These are phyloP conservation scores for Trapa bicornis DNA, from an alignment of 345 rosid species.

Conservation along the genomic window DNA sequence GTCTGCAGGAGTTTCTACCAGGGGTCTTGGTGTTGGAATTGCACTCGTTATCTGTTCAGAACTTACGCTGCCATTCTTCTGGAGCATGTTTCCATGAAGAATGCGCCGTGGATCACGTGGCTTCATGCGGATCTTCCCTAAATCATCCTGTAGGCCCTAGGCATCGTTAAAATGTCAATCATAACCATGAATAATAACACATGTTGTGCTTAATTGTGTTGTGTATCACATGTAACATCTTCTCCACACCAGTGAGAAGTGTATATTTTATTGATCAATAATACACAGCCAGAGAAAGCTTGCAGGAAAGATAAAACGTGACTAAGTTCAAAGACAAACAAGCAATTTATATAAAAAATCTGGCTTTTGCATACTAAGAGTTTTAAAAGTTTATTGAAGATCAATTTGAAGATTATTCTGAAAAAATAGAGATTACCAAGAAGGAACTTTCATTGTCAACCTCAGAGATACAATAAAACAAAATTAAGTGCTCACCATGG, in stretches of 20 bases:
- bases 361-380: neutral
- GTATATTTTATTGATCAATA: neutral
- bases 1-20: constrained; percentile 26
- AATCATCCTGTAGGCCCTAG: constrained; percentile 40
- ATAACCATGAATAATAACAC: neutral
- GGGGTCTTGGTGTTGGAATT: constrained; percentile 15
- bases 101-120: constrained; percentile 96
- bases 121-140: constrained; percentile 76
- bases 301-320: neutral
- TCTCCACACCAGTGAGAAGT: neutral
- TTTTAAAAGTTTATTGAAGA: neutral
- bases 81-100: constrained; percentile 50
- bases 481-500: constrained; percentile 32
- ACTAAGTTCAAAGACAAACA: neutral
- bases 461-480: neutral
- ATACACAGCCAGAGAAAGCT: neutral
- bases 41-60: constrained; percentile 45
- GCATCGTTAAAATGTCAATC: neutral
- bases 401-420: neutral
- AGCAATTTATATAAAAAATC: neutral
- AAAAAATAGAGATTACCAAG: neutral
- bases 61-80: constrained; percentile 32
- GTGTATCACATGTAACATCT: neutral
- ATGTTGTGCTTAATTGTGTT: neutral
- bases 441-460: neutral